Percentiles rank a stretch among this genome's conserved stretches.
Conservation (phyloP, 495 filamentous ascomycete species). For the Aspergillus cristatus region DNA sequence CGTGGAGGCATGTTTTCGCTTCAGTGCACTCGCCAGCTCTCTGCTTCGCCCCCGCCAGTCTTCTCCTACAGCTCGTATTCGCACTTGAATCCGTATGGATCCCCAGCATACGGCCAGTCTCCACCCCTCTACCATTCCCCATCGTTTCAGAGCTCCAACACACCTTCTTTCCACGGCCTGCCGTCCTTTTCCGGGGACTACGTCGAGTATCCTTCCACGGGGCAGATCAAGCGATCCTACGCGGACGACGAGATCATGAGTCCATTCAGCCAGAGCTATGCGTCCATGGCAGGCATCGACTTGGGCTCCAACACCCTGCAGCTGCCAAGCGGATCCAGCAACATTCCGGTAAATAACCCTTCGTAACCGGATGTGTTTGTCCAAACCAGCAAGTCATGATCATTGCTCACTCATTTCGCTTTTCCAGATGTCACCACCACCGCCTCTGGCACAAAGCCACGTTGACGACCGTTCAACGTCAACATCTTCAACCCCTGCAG, state of each 20-base stretch:
- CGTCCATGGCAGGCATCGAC: conserved; percentile 67
- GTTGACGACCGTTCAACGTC: conserved; percentile 30
- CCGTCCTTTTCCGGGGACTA: conserved; percentile 51
- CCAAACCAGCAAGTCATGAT: conserved; percentile 21
- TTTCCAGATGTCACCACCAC: conserved; percentile 73
- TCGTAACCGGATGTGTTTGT: too few species aligned
- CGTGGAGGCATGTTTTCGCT: conserved; percentile 50
- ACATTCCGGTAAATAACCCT: conserved; percentile 35
- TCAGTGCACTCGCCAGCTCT: conserved; percentile 61
- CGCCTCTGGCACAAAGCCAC: conserved; percentile 60
- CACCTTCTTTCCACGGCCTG: conserved; percentile 49
- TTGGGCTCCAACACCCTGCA: conserved; percentile 35
- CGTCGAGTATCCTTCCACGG: conserved; percentile 50
- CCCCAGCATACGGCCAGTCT: conserved; percentile 52
- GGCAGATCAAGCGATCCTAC: conserved; percentile 34
- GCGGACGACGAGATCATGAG: conserved; percentile 58
- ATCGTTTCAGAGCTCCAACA: conserved; percentile 21
- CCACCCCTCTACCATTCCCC: conserved; percentile 40
- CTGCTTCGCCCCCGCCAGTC: conserved; percentile 61
- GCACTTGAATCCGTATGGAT: conserved; percentile 56
- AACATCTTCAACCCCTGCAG: conserved; percentile 27
- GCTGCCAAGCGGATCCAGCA: conserved; percentile 15
- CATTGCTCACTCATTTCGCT: conserved; percentile 15
- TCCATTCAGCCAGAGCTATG: conserved; percentile 69
- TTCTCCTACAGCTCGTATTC: conserved; percentile 66